These are phyloP conservation scores for Stropharia rugosoannulata DNA, from an alignment of 768 basidiomycete genomes.

Conservation along the genomic window DNA sequence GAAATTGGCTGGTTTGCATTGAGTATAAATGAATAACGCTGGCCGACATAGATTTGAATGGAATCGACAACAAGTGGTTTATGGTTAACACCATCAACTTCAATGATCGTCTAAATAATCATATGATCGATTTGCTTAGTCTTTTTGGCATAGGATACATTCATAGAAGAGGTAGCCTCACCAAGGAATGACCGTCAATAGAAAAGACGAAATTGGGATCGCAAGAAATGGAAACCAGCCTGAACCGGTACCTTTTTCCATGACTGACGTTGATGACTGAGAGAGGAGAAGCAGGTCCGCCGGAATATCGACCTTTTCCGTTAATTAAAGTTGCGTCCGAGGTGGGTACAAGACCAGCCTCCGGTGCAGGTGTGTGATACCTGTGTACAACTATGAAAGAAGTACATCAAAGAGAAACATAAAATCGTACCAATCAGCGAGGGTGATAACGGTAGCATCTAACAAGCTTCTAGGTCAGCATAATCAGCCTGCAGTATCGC, in stretches of 20 bases:
- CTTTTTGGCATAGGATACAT: not conserved
- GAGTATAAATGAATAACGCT: conserved; percentile 45
- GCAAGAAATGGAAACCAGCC: conserved; percentile 45
- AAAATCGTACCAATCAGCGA: conserved; percentile 14
- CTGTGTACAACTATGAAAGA: not conserved
- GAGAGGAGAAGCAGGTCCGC: conserved; percentile 32
- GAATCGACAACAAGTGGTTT: conserved; percentile 36
- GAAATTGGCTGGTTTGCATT: conserved; percentile 32
- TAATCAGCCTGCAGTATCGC: not conserved
- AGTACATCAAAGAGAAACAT: not conserved
- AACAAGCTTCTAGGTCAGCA: not conserved
- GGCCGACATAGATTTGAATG: conserved; percentile 32
- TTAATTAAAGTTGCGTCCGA: conserved; percentile 43
- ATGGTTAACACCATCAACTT: conserved; percentile 39
- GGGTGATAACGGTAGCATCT: conserved; percentile 27
- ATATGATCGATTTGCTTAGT: not conserved
- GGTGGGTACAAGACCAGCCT: conserved; percentile 29
- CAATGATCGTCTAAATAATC: conserved; percentile 30
- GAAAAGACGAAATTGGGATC: conserved; percentile 43
- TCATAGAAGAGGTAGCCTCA: conserved; percentile 5
- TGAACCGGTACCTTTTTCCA: conserved; percentile 44
- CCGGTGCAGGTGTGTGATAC: conserved; percentile 33
- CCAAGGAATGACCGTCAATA: conserved; percentile 44
- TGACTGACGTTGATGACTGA: conserved; percentile 36
- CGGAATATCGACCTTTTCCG: conserved; percentile 44